Percentiles rank a stretch among this genome's conserved stretches.
Evolutionary conservation across 108 stramenopile genomes (phyloP).

Genomic region (Cyclotella distinguenda): DNA sequence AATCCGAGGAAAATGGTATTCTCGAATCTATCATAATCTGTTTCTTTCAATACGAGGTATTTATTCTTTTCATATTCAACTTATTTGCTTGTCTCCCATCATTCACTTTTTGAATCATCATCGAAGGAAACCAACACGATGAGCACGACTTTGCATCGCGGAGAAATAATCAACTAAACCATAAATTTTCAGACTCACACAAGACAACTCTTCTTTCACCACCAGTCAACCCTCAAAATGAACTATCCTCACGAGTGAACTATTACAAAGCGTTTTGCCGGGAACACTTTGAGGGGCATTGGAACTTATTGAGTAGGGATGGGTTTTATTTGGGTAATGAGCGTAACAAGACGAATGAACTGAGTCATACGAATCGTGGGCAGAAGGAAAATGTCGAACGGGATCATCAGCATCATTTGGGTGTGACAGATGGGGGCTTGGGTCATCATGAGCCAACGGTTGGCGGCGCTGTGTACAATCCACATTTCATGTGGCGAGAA

Average conservation of each 20-base stretch:
- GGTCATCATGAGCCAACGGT: background rate
- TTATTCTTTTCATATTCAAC: no score
- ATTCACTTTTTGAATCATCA: slow-evolving; percentile 23
- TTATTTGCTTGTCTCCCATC: background rate
- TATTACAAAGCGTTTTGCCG: slow-evolving; percentile 73
- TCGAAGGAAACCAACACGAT: slow-evolving; percentile 73
- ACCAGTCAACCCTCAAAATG: slow-evolving; percentile 76
- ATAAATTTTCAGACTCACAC: slow-evolving; percentile 20
- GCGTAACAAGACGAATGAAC: slow-evolving; percentile 15
- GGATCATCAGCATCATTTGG: slow-evolving; percentile 40
- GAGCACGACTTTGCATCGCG: slow-evolving; percentile 65
- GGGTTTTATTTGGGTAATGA: slow-evolving; percentile 44
- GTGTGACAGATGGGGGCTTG: slow-evolving; percentile 20
- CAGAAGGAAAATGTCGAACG: slow-evolving; percentile 23
- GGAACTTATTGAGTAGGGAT: slow-evolving; percentile 57
- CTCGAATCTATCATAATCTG: no score
- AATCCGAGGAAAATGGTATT: no score
- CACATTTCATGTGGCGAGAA: slow-evolving; percentile 56
- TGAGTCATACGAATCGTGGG: slow-evolving; percentile 4
- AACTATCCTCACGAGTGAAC: slow-evolving; percentile 67
- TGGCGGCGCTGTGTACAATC: background rate
- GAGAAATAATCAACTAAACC: slow-evolving; percentile 29
- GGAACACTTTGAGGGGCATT: slow-evolving; percentile 78
- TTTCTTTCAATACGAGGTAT: no score
- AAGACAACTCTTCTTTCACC: slow-evolving; percentile 54